Evolutionary conservation across 768 basidiomycete genomes (phyloP), one percentile per base, ranked within the genome.

Genomic region (Baorangia bicolor): DNA sequence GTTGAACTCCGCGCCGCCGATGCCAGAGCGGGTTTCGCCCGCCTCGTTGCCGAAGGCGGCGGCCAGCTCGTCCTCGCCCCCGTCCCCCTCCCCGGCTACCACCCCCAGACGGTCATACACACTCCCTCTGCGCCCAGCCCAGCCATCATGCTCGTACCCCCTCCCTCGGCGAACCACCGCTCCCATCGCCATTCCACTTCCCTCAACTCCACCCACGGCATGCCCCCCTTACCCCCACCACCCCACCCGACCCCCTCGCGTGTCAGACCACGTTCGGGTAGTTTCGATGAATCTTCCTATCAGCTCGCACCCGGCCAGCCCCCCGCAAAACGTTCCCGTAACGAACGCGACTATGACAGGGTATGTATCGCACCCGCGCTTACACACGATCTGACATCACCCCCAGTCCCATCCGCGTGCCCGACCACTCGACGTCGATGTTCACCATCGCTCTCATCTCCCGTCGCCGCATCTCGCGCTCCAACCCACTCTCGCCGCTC

Each of bases 1-100:
- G 53, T 82, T 56, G 83, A 85, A 39, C 37, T 74, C 31, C 74
- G 78, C 28, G 73, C 75, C 1, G 66, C 75, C 0, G 84, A 87
- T 41, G 81, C 81, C 3, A 75, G 85, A 25, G 68, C 70, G 0
- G 74, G 74, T 1, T 84, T 82, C 59, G 51, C 71, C 2, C 73
- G 80, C 14, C 71, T 81, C 57, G 70, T 84, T 40, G 61, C 59
- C 1, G 77, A 79, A 5, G 77, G 75, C 31, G 77, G 76, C n/a
- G 77, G 78, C 1, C 73, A 73, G 33, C 72, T 81, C 58, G 74
- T 77, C 23, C 67, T 76, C 30, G 61, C 70, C 0, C 66, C 62
- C 38, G 66, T 74, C n/a, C 75, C 71, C 30, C 53, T 66, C 43
- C 69, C 66, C 20, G 64, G 64, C 20, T 63, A 60, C 49, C 58